phyloP scores from a whole-genome alignment of 345 rosid species.

The Citrus reticulata region DNA sequence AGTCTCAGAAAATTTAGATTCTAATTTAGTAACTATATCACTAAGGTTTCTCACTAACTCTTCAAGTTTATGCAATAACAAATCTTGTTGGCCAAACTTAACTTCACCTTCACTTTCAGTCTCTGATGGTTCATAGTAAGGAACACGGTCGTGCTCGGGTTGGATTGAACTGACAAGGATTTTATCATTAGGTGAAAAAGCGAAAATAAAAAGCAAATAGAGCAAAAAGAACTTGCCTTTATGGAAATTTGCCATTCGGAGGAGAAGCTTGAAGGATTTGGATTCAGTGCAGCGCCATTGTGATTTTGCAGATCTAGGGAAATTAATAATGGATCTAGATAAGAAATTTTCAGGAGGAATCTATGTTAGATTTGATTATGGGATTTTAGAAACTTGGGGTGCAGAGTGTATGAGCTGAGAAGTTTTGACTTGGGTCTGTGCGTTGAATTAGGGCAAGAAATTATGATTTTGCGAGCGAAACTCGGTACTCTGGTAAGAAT shows the following conservation, averaged over 20 bases:
- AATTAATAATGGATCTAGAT: constrained; percentile 32
- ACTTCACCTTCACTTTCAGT: constrained; percentile 13
- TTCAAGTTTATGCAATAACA: constrained; percentile 58
- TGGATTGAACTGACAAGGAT: constrained; percentile 22
- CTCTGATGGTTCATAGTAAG: constrained; percentile 15
- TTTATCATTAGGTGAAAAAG: constrained; percentile 15
- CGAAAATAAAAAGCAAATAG: constrained; percentile 39
- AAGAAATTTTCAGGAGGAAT: constrained; percentile 29
- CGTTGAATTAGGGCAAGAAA: constrained; percentile 10
- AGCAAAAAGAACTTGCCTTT: constrained; percentile 58
- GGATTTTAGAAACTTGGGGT: neutral
- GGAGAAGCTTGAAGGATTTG: neutral
- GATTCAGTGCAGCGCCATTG: constrained; percentile 31
- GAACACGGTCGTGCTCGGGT: constrained; percentile 24
- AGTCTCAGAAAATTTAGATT: constrained; percentile 43
- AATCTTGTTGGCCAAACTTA: constrained; percentile 26
- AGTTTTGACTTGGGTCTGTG: constrained; percentile 12
- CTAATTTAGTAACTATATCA: constrained; percentile 65
- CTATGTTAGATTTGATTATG: constrained; percentile 28
- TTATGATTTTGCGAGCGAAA: neutral
- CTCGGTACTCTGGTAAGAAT: neutral
- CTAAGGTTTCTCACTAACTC: constrained; percentile 67
- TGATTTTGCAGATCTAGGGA: constrained; percentile 15
- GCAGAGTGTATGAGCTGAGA: neutral
- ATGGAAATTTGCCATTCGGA: constrained; percentile 42